Evolutionary conservation across 768 basidiomycete genomes (phyloP), one percentile per base, ranked within the genome.

Genomic region (Candolleomyces efflorescens): DNA sequence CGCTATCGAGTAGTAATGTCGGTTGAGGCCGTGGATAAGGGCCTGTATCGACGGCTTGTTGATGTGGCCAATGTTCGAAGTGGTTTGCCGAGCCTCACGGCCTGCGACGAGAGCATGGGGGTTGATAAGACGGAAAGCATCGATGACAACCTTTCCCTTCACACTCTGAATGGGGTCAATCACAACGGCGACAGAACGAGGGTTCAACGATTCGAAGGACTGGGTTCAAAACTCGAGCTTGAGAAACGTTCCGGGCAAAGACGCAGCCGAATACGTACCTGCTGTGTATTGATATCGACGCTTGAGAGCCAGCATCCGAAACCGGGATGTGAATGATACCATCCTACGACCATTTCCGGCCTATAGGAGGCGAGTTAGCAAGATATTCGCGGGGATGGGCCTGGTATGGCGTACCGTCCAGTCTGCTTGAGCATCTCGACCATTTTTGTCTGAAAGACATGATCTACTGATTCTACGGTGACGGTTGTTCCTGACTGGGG

Each of bases 271-370:
- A 50, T 61, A 38, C 56, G 59, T 55, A 89, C 95, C 78, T 98
- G 97, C 68, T 99, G 97, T 3, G 97, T 99, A 74, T 98, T 97
- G 69, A 98, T 94, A 75, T 99, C 97, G 20, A 98, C 96, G 65
- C 93, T 94, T 47, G 95, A 98, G 41, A 99, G 78, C 97, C 97
- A 99, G 71, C 97, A 99, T 4, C 97, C 97, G 73, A 98, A 99
- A 38, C 97, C 97, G 55, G 97, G 97, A 78, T 99, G 97, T 39
- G 97, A 98, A 74, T 99, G 97, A 68, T 99, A 99, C 97, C 97
- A 99, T 3, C 97, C 97, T 1, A 99, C 97, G 5, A 98, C 97
- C 86, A 89, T 92, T 78, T 98, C 97, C 32, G 96, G 92, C 65
- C 95, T 87, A 52, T 63, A n/a, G 23, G 24, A 17, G 51, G n/a